Percentiles rank a stretch among this genome's conserved stretches.
Evolutionary conservation across 257 asterid species (phyloP).

Genomic region (Solanum sejunctum): DNA sequence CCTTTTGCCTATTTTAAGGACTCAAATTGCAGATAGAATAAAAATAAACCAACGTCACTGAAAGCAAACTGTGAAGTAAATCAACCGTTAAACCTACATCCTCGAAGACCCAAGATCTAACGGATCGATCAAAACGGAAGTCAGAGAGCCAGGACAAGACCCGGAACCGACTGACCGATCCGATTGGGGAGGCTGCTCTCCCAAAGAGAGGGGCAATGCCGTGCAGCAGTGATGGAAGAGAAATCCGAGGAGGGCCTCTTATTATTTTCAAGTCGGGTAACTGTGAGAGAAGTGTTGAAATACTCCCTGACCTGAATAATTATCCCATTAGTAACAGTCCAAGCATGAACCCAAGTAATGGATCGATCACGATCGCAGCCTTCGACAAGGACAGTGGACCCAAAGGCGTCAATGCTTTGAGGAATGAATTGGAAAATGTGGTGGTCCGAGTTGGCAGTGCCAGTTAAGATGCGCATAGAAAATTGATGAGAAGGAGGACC

Average conservation of each 20-base stretch:
- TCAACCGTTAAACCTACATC: conserved; percentile 20
- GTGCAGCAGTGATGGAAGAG: conserved; percentile 14
- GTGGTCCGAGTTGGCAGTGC: conserved; percentile 27
- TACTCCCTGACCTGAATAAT: conserved; percentile 92
- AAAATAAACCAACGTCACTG: not conserved
- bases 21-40: not conserved
- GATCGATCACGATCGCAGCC: conserved; percentile 55
- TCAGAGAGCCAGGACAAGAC: conserved; percentile 60
- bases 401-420: conserved; percentile 60
- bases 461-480: conserved; percentile 96
- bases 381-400: conserved; percentile 72
- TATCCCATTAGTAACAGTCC: conserved; percentile 95
- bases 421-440: conserved; percentile 50
- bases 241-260: not conserved
- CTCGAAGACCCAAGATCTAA: not conserved
- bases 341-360: conserved; percentile 94
- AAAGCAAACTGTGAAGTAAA: not conserved
- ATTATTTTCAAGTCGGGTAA: conserved; percentile 42
- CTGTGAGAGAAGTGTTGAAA: conserved; percentile 89
- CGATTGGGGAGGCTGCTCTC: conserved; percentile 69
- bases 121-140: no score
- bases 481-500: conserved; percentile 97
- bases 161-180: conserved; percentile 88
- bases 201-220: conserved; percentile 71
- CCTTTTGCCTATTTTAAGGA: not conserved